A percentile compares a stretch with the other conserved stretches of the same genome.
Conservation (phyloP, 1,139 yeast genomes). For the Geotrichum australiense region DNA sequence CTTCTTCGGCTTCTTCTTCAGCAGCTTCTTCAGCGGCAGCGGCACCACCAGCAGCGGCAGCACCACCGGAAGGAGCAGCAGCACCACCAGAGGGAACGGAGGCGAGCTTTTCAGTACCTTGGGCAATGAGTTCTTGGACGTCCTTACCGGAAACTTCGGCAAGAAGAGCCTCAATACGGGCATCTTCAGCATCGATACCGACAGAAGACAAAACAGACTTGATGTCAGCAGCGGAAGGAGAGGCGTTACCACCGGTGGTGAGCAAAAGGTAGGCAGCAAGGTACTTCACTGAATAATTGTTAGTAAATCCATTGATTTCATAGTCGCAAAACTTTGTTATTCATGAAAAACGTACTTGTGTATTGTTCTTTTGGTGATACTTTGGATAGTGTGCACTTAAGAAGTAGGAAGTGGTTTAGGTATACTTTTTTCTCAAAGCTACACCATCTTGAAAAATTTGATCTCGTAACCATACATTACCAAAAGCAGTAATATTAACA, state of each 20-base stretch:
- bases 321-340: too few relatives aligned
- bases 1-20: slow-evolving; percentile 58
- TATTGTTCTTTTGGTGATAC: too few relatives aligned
- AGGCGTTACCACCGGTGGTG: slow-evolving; percentile 43
- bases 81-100: slow-evolving; percentile 98
- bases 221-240: slow-evolving; percentile 93
- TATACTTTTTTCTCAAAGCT: too few relatives aligned
- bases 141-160: slow-evolving; percentile 92
- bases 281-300: slow-evolving; percentile 38
- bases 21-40: slow-evolving; percentile 70
- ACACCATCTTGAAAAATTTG: too few relatives aligned
- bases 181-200: slow-evolving; percentile 92
- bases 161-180: slow-evolving; percentile 76
- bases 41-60: slow-evolving; percentile 61
- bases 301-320: not conserved
- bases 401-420: too few relatives aligned
- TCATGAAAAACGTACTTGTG: too few relatives aligned
- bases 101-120: slow-evolving; percentile 92
- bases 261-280: slow-evolving; percentile 45
- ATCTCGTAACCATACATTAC: too few relatives aligned
- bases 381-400: too few relatives aligned
- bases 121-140: slow-evolving; percentile 87
- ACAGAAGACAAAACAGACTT: slow-evolving; percentile 84
- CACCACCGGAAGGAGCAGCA: slow-evolving; percentile 66
- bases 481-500: too few relatives aligned